Evolutionary conservation across 140 eudicot species (phyloP), one percentile per base, ranked within the genome.

Genomic region (Flaveria floridana): DNA sequence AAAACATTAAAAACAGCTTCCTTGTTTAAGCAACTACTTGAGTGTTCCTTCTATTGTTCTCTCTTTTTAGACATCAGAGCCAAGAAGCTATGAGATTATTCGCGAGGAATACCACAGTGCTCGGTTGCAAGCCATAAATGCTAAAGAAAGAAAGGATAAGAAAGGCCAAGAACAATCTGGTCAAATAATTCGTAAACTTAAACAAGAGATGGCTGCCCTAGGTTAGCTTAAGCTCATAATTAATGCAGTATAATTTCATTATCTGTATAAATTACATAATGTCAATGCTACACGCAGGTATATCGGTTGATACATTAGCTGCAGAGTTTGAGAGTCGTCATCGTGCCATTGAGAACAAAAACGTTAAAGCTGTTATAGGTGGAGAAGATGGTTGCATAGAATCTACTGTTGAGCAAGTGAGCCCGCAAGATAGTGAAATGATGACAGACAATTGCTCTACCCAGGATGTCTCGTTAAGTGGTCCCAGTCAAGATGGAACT

Each of bases 121-220:
- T 42, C 80, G 97, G 68, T 55, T 83, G 69, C 92, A 90, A 85
- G 99, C 99, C 74, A 70, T 82, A 61, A 65, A 77, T 62, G 95
- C 99, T 55, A 94, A 94, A 87, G 90, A 85, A 26, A 85, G 83
- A 83, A 74, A 80, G 57, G 99, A 94, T 85, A 94, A 84, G 73
- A 85, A 82, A 79, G 82, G 88, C 76, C 96, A 91, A 77, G 85
- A 94, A 77, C 83, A 87, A 74, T 96, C 97, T 63, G 93, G 99
- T 76, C 78, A 76, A 76, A 68, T 68, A 56, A 94, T 94, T 83
- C 90, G 95, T 77, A 88, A 86, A 82, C 94, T 94, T 73, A 94
- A 90, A 85, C 93, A 94, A 85, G 97, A 90, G 66, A 82, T 94
- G 85, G 84, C 96, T 80, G 85, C 88, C 72, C 79, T 94, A 94